Evolutionary conservation across 139 green algal species (phyloP), one percentile per base, ranked within the genome.

Genomic region (Ostreobium quekettii): DNA sequence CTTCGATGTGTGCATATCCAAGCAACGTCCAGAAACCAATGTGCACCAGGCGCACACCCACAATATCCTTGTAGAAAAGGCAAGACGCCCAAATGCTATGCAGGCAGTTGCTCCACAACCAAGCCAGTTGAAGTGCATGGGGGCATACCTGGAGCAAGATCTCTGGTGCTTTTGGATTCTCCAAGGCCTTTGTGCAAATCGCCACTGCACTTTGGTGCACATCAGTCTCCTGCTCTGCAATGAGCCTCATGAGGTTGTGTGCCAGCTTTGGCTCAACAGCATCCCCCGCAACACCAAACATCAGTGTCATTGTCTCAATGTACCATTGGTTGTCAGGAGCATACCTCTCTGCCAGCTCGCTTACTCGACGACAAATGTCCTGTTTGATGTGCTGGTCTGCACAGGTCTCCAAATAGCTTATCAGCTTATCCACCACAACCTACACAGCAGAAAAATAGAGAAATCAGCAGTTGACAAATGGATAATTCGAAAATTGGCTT

Each of bases 371-470:
- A 63, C 61, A 68, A 56, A 90, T 85, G 56, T 88, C 82, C 0
- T 69, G 60, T 33, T 59, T 64, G 64, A 85, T 74, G 67, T 82
- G 75, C 26, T 91, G 81, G 75, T 95, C 90, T 0, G 64, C 72
- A 65, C 22, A 76, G 7, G 48, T 72, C 29, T 76, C 60, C 76
- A 97, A 71, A 78, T 91, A 98, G 2, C 70, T 70, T 48, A 98
- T 83, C 89, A 98, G 94, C 70, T 89, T 87, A 66, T 95, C 85
- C 24, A 92, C 86, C 35, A 99, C 89, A 0, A 96, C 88, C 83
- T 91, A 65, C 65, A 71, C 24, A 33, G 35, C 15, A 30, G n/a
- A 24, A 24, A 53, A 49, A 49, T 11, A 49, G 31, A 57, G 26
- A n/a, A n/a, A n/a, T n/a, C n/a, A n/a, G n/a, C n/a, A n/a, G n/a